These are phyloP conservation scores for Beauveria asiatica DNA, from an alignment of 2,329 filamentous ascomycete genomes.

Conservation along the genomic window DNA sequence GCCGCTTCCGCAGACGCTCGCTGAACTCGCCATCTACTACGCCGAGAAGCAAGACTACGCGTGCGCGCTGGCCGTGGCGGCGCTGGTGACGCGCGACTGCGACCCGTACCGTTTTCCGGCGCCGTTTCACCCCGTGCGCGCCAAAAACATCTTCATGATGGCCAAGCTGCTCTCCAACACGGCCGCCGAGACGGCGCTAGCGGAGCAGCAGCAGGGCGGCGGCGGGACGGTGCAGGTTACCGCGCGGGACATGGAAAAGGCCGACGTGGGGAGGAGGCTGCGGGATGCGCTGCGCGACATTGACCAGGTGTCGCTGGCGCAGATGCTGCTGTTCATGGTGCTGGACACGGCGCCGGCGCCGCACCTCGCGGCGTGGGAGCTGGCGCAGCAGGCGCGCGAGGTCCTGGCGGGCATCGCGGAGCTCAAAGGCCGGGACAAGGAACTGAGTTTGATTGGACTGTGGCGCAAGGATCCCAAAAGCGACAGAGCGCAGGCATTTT, in stretches of 20 bases:
- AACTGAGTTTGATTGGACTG: conserved; percentile 33
- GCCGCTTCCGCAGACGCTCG: conserved; percentile 37
- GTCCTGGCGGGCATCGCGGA: conserved; percentile 42
- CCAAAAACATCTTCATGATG: conserved; percentile 43
- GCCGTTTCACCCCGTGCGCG: conserved; percentile 41
- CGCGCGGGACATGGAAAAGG: background rate
- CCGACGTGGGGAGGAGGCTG: conserved; percentile 17
- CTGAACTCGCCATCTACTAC: conserved; percentile 37
- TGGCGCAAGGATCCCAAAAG: conserved; percentile 35
- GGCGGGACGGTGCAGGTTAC: conserved; percentile 18
- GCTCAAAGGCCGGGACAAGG: conserved; percentile 36
- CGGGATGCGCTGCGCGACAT: conserved; percentile 30
- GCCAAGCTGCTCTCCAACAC: conserved; percentile 45
- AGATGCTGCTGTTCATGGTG: conserved; percentile 43
- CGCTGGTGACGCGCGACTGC: conserved; percentile 37
- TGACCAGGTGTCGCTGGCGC: conserved; percentile 45
- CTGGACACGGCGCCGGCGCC: conserved; percentile 32
- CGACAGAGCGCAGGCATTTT: conserved; percentile 36
- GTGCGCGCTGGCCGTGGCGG: conserved; percentile 37
- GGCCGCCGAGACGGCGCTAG: conserved; percentile 29
- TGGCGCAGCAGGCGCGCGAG: conserved; percentile 33
- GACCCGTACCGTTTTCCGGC: conserved; percentile 43
- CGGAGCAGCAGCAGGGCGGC: conserved; percentile 15
- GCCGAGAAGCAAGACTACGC: conserved; percentile 32
- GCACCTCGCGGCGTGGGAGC: conserved; percentile 37